Evolutionary conservation across 1,284 basidiomycete genomes (phyloP).

Genomic region (Ustilago esculenta): DNA sequence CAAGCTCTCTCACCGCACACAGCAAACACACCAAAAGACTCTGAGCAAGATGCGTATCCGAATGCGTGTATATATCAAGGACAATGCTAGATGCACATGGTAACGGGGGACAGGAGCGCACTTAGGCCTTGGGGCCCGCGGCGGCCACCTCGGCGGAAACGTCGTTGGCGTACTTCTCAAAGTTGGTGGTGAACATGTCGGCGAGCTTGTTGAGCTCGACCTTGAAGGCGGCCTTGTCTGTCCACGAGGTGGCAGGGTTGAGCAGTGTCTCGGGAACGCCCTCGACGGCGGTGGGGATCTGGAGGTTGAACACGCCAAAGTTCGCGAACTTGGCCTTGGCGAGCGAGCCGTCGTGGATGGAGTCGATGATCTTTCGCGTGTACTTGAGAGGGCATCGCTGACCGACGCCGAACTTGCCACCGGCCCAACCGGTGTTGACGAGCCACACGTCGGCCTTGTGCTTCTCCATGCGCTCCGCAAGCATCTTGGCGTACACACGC

Average conservation of each 20-base stretch:
- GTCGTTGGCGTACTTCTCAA: constrained; percentile 63
- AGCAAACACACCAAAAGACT: too few relatives aligned
- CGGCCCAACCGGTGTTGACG: constrained; percentile 99
- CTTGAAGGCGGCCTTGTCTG: constrained; percentile 58
- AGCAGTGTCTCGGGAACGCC: constrained; percentile 59
- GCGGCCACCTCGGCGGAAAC: constrained; percentile 58
- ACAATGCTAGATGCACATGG: not conserved
- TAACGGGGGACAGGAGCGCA: too few relatives aligned
- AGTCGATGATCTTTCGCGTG: constrained; percentile 94
- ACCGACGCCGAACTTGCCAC: constrained; percentile 85
- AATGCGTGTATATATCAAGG: constrained; percentile 12
- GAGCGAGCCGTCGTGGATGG: constrained; percentile 93
- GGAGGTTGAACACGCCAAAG: constrained; percentile 70
- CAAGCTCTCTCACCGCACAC: too few relatives aligned
- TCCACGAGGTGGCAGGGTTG: constrained; percentile 60
- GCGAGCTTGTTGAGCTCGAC: constrained; percentile 65
- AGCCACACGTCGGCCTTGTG: constrained; percentile 95
- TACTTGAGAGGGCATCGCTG: constrained; percentile 69
- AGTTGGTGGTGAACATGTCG: constrained; percentile 66
- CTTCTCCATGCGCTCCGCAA: constrained; percentile 91
- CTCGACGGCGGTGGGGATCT: constrained; percentile 56
- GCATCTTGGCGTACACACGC: constrained; percentile 88
- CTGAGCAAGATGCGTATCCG: too few relatives aligned
- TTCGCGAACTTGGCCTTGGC: constrained; percentile 85
- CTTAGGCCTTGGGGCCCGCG: constrained; percentile 55